Evolutionary conservation across 2,329 filamentous ascomycete species (phyloP).

Genomic region (Stenocarpella maydis): DNA sequence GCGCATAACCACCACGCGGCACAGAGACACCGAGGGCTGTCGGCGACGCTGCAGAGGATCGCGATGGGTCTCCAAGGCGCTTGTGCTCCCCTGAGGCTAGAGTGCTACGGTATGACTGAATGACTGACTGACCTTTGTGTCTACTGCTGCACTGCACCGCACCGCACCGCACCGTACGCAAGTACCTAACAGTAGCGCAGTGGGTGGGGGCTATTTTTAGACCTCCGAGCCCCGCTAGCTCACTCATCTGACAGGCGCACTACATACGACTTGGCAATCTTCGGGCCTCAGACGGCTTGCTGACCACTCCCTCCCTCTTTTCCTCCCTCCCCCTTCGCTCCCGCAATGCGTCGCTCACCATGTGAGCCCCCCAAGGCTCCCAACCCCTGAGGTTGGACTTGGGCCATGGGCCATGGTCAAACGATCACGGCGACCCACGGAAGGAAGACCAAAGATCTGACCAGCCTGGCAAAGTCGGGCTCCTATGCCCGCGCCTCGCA

Average conservation of each 20-base stretch:
- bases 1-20: slow-evolving; percentile 1
- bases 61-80: not conserved
- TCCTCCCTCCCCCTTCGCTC: not conserved
- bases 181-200: not conserved
- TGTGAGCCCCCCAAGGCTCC: not conserved
- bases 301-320: slow-evolving; percentile 2
- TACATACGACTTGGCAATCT: slow-evolving; percentile 21
- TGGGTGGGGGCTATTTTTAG: slow-evolving; percentile 35
- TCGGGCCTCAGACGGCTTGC: slow-evolving; percentile 23
- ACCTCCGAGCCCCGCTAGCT: slow-evolving; percentile 26
- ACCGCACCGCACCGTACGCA: too few species aligned
- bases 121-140: too few species aligned
- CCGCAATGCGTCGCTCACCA: slow-evolving; percentile 6
- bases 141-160: not conserved
- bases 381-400: slow-evolving; percentile 15
- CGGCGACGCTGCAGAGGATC: slow-evolving; percentile 16
- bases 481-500: slow-evolving; percentile 19
- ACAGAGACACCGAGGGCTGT: slow-evolving; percentile 12
- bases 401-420: not conserved
- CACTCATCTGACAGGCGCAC: slow-evolving; percentile 13
- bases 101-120: slow-evolving; percentile 8
- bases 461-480: slow-evolving; percentile 17
- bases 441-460: slow-evolving; percentile 22
- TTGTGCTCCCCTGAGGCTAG: slow-evolving; percentile 7
- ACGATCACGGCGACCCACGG: slow-evolving; percentile 10